Percentiles rank a stretch among this genome's conserved stretches.
phyloP scores from a whole-genome alignment of 2,329 filamentous ascomycete species.

The Curvularia verruculosa region DNA sequence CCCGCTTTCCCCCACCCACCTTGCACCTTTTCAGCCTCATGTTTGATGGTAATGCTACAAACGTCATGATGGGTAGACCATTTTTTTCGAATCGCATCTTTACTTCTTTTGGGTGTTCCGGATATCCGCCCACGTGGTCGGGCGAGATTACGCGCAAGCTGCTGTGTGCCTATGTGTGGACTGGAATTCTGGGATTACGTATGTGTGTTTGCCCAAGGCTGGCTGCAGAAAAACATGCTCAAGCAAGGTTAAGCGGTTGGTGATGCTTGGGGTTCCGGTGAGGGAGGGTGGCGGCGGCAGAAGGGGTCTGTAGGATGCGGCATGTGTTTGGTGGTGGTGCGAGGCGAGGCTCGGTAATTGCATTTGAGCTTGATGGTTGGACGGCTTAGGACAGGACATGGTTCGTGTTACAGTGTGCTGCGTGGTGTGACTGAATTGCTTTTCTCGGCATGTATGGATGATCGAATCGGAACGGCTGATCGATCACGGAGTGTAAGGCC shows the following conservation, averaged over 20 bases:
- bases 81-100: too few species aligned
- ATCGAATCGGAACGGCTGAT: not conserved
- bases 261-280: not conserved
- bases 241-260: too few species aligned
- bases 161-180: slow-evolving; percentile 11
- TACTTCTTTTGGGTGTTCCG: not conserved
- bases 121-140: slow-evolving; percentile 1
- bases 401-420: not conserved
- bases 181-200: not conserved
- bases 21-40: slow-evolving; percentile 6
- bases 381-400: not conserved
- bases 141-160: slow-evolving; percentile 9
- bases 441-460: not conserved
- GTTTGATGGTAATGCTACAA: too few species aligned
- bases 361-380: slow-evolving; percentile 4
- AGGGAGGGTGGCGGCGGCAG: not conserved
- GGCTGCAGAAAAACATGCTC: slow-evolving; percentile 3
- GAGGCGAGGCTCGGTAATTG: slow-evolving; percentile 6
- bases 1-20: not conserved
- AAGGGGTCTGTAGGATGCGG: slow-evolving; percentile 1
- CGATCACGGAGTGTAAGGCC: not conserved
- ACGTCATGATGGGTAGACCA: too few species aligned
- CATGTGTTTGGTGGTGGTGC: too few species aligned
- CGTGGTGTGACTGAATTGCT: not conserved
- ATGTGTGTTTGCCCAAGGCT: not conserved